phyloP scores from a whole-genome alignment of 768 basidiomycete species.

The Macrocybe gigantea region DNA sequence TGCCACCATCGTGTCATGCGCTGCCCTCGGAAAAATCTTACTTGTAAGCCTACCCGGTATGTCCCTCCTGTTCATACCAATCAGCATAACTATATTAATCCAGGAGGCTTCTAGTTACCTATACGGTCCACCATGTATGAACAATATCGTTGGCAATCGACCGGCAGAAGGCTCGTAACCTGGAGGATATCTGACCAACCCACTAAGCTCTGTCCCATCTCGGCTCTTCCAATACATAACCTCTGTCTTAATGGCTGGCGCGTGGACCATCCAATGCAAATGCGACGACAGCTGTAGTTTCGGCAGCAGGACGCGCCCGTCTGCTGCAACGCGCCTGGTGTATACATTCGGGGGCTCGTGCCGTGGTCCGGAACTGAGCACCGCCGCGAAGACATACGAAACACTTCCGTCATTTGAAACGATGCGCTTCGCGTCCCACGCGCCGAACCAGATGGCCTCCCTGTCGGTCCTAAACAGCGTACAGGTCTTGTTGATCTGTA shows the following conservation, averaged over 20 bases:
- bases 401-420: conserved; percentile 13
- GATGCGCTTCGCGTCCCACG: conserved; percentile 25
- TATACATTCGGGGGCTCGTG: conserved; percentile 31
- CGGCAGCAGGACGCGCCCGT: conserved; percentile 4
- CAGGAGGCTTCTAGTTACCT: conserved; percentile 11
- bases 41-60: conserved; percentile 16
- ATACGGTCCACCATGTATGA: conserved; percentile 29
- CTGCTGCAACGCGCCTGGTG: conserved; percentile 18
- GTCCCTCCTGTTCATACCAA: conserved; percentile 15
- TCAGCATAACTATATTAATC: neutral
- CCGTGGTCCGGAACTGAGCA: conserved; percentile 25
- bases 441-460: conserved; percentile 31
- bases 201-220: conserved; percentile 23
- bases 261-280: conserved; percentile 23
- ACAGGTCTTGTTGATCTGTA: conserved; percentile 8
- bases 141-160: conserved; percentile 22
- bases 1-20: neutral
- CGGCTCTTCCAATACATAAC: conserved; percentile 21
- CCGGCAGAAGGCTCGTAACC: conserved; percentile 12
- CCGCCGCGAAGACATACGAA: conserved; percentile 21
- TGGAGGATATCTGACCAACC: conserved; percentile 26
- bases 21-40: neutral
- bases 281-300: conserved; percentile 24
- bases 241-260: conserved; percentile 19
- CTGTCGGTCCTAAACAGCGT: conserved; percentile 23